A percentile compares a stretch with the other conserved stretches of the same genome.
phyloP scores from a whole-genome alignment of 257 asterid species.

The Nicotiana benthamiana region DNA sequence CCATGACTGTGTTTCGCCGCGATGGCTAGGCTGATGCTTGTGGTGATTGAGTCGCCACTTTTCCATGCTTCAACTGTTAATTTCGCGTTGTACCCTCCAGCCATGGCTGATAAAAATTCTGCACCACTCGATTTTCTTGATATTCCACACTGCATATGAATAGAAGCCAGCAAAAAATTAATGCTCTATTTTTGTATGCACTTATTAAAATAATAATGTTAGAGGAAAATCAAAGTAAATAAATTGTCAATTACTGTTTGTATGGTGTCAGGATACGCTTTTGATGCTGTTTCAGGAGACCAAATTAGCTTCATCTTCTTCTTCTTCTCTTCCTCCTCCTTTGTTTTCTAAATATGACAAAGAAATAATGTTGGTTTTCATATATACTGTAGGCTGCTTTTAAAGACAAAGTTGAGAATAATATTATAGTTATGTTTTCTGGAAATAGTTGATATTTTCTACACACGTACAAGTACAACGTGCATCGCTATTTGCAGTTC shows the following conservation, averaged over 20 bases:
- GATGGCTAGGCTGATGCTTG: constrained; percentile 25
- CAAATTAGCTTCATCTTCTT: neutral
- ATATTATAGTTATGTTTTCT: neutral
- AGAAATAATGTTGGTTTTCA: neutral
- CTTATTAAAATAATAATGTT: no score
- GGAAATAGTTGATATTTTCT: neutral
- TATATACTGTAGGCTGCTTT: neutral
- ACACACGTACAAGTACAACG: neutral
- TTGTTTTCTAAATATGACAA: neutral
- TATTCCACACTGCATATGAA: constrained; percentile 15
- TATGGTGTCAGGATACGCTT: constrained; percentile 2
- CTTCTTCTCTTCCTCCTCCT: neutral
- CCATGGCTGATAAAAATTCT: constrained; percentile 32
- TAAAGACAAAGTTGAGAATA: neutral
- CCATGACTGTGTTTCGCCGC: constrained; percentile 24
- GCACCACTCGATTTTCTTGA: constrained; percentile 17
- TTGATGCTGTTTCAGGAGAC: constrained; percentile 2
- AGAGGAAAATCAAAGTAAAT: neutral
- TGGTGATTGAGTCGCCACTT: neutral
- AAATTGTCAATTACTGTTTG: neutral
- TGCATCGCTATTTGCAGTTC: neutral
- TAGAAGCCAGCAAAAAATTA: neutral
- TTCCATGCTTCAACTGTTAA: constrained; percentile 31
- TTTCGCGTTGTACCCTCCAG: constrained; percentile 31
- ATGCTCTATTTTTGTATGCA: no score